phyloP scores from a whole-genome alignment of 2,329 filamentous ascomycete genomes.

The Hypoxylon sp. region DNA sequence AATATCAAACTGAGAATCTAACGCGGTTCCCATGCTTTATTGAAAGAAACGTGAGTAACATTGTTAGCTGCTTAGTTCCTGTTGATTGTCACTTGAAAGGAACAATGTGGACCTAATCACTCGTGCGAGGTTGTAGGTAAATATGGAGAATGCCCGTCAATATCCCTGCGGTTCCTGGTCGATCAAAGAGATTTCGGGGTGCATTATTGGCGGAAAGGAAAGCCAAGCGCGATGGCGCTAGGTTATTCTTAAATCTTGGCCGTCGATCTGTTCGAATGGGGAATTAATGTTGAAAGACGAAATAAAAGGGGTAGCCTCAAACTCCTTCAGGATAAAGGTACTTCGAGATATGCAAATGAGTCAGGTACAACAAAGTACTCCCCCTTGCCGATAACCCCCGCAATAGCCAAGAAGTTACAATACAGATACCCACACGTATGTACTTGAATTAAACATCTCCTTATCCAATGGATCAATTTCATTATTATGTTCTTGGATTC shows the following conservation, averaged over 20 bases:
- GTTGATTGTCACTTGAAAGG: slow-evolving; percentile 38
- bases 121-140: slow-evolving; percentile 44
- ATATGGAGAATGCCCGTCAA: slow-evolving; percentile 45
- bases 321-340: slow-evolving; percentile 25
- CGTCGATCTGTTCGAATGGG: slow-evolving; percentile 42
- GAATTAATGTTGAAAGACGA: slow-evolving; percentile 36
- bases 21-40: slow-evolving; percentile 23
- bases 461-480: slow-evolving; percentile 8
- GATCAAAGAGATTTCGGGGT: slow-evolving; percentile 39
- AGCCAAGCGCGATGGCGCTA: slow-evolving; percentile 43
- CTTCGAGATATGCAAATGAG: slow-evolving; percentile 4
- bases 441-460: slow-evolving; percentile 16
- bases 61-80: slow-evolving; percentile 36
- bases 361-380: slow-evolving; percentile 8
- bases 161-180: slow-evolving; percentile 45
- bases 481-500: slow-evolving; percentile 8
- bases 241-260: slow-evolving; percentile 35
- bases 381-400: not conserved
- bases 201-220: slow-evolving; percentile 45
- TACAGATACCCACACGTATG: slow-evolving; percentile 5
- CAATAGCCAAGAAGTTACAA: slow-evolving; percentile 4
- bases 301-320: slow-evolving; percentile 41
- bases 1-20: slow-evolving; percentile 24
- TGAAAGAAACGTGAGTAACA: slow-evolving; percentile 31
- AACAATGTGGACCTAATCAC: slow-evolving; percentile 27